Evolutionary conservation across 1,139 yeast species (phyloP).

Genomic region (Nakaseomyces nivariensis): DNA sequence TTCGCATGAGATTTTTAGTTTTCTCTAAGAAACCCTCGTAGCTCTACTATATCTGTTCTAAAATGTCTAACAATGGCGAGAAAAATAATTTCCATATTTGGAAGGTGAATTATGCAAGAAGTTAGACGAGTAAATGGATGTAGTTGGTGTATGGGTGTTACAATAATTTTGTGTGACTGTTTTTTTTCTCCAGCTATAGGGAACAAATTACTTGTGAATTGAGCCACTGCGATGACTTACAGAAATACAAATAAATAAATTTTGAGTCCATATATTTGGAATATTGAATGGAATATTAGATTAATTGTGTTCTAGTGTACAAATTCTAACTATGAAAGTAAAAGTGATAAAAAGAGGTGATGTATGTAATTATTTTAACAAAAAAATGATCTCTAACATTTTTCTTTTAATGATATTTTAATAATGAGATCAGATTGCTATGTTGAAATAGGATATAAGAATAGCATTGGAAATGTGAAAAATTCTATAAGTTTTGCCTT

Average conservation of each 20-base stretch:
- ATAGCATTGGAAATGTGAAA: not conserved
- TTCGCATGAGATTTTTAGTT: too few relatives aligned
- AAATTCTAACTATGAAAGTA: not conserved
- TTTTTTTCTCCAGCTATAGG: not conserved
- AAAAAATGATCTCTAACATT: not conserved
- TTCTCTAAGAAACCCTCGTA: too few relatives aligned
- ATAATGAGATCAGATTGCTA: too few relatives aligned
- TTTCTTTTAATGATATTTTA: not conserved
- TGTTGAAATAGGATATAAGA: too few relatives aligned
- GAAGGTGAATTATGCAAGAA: too few relatives aligned
- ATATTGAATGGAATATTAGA: conserved; percentile 1
- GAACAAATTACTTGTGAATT: too few relatives aligned
- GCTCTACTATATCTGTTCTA: too few relatives aligned
- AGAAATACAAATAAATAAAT: too few relatives aligned
- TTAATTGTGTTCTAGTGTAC: conserved; percentile 4
- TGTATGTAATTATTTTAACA: not conserved
- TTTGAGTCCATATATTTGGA: not conserved
- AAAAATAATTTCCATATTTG: too few relatives aligned
- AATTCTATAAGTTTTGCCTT: not conserved
- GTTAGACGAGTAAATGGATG: too few relatives aligned
- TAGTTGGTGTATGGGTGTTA: not conserved
- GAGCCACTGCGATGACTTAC: not conserved
- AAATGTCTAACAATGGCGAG: too few relatives aligned
- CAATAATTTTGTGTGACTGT: not conserved
- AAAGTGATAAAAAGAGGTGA: not conserved